Conservation (phyloP, 768 basidiomycete genomes). For the Termitomyces sp. region DNA sequence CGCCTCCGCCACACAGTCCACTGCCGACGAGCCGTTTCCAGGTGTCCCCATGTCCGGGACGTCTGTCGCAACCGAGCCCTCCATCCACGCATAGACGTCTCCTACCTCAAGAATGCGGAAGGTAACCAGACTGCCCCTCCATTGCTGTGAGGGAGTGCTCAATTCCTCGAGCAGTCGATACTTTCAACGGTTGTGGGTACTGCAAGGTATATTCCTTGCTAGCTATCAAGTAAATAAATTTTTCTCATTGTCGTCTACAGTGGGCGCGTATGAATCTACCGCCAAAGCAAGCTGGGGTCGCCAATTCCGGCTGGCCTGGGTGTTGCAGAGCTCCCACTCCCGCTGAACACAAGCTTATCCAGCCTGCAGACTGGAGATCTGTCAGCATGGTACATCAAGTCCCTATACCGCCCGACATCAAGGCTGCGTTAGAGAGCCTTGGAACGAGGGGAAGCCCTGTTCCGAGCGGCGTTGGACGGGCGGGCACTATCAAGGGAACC, state of each 20-base stretch:
- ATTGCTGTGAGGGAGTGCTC: constrained; percentile 9
- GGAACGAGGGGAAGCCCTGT: constrained; percentile 32
- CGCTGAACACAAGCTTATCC: constrained; percentile 57
- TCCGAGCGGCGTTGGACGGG: constrained; percentile 25
- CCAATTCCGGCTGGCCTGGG: constrained; percentile 83
- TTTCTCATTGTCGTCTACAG: constrained; percentile 33
- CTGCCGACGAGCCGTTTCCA: constrained; percentile 27
- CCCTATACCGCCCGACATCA: constrained; percentile 69
- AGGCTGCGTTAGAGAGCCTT: constrained; percentile 56
- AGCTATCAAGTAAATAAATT: constrained; percentile 11
- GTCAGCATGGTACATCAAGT: constrained; percentile 73
- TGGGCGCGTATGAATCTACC: constrained; percentile 65
- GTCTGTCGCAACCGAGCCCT: constrained; percentile 68
- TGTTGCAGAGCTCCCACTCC: constrained; percentile 75
- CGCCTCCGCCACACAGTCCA: constrained; percentile 6
- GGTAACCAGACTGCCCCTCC: constrained; percentile 39
- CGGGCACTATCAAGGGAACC: constrained; percentile 23
- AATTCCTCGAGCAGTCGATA: constrained; percentile 47
- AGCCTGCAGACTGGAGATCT: constrained; percentile 74
- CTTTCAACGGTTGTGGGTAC: constrained; percentile 83
- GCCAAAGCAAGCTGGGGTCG: constrained; percentile 48
- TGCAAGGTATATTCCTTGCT: constrained; percentile 63
- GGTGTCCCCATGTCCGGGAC: constrained; percentile 74
- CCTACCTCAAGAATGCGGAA: constrained; percentile 85
- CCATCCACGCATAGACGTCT: constrained; percentile 75